A percentile compares a stretch with the other conserved stretches of the same genome.
phyloP scores from a whole-genome alignment of 2,329 filamentous ascomycete genomes.

The Sclerotiophoma versabilis region DNA sequence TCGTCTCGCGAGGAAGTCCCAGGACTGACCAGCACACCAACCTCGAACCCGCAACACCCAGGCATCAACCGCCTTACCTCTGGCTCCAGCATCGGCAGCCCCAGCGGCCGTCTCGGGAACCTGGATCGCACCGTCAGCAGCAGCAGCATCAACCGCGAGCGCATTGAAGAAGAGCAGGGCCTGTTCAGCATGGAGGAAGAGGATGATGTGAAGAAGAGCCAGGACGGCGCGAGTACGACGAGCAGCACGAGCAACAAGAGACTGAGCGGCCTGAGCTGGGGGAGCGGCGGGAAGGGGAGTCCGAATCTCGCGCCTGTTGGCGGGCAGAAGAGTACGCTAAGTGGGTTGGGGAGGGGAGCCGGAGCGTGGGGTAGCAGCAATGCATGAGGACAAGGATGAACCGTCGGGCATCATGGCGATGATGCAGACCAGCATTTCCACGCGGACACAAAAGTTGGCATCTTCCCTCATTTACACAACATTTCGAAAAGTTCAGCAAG shows the following conservation, averaged over 20 bases:
- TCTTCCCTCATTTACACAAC: not conserved
- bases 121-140: slow-evolving; percentile 51
- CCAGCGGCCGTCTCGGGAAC: slow-evolving; percentile 36
- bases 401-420: not conserved
- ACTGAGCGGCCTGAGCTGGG: slow-evolving; percentile 47
- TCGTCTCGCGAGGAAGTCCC: slow-evolving; percentile 41
- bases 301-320: slow-evolving; percentile 46
- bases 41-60: slow-evolving; percentile 63
- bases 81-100: slow-evolving; percentile 41
- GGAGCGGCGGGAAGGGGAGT: slow-evolving; percentile 46
- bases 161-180: slow-evolving; percentile 53
- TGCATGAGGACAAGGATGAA: not conserved
- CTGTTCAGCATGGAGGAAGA: slow-evolving; percentile 54
- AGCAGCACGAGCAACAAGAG: slow-evolving; percentile 46
- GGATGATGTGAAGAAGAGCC: slow-evolving; percentile 43
- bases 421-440: not conserved
- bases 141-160: slow-evolving; percentile 50
- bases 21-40: slow-evolving; percentile 16
- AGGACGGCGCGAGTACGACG: slow-evolving; percentile 45
- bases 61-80: slow-evolving; percentile 63
- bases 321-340: slow-evolving; percentile 34
- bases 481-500: not conserved
- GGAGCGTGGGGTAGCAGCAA: slow-evolving; percentile 26
- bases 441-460: not conserved
- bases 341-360: slow-evolving; percentile 29